phyloP scores from a whole-genome alignment of 257 asterid species.

The Forsythia suspensa region DNA sequence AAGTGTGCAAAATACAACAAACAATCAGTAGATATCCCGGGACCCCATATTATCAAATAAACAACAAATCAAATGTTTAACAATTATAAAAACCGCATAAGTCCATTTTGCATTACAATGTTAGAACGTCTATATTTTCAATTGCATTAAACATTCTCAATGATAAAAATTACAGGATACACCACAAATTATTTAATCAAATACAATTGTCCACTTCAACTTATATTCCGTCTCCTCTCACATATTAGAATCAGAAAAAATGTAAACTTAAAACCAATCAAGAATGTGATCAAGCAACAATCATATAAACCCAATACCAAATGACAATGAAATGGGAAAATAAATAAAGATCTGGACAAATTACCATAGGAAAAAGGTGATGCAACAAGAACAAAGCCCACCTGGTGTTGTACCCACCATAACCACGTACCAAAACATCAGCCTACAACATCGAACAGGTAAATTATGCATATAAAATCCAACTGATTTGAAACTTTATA shows the following conservation, averaged over 20 bases:
- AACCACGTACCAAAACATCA: slow-evolving; percentile 88
- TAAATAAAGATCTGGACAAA: not conserved
- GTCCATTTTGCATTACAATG: not conserved
- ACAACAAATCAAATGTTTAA: not conserved
- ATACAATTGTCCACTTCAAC: not conserved
- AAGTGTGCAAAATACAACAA: too few relatives aligned
- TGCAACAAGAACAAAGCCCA: slow-evolving; percentile 93
- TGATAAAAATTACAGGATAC: not conserved
- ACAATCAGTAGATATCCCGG: too few relatives aligned
- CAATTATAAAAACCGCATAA: not conserved
- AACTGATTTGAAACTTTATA: not conserved
- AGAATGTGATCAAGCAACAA: slow-evolving; percentile 9
- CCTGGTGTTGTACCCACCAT: slow-evolving; percentile 87
- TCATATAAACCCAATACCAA: slow-evolving; percentile 1
- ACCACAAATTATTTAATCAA: not conserved
- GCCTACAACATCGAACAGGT: slow-evolving; percentile 46
- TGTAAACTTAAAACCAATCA: not conserved
- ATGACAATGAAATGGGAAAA: not conserved
- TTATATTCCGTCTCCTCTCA: not conserved
- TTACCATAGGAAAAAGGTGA: slow-evolving; percentile 80
- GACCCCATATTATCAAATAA: not conserved
- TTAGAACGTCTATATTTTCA: not conserved
- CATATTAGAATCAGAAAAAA: not conserved
- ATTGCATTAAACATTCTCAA: not conserved
- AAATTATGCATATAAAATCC: not conserved